Base-by-base conservation (phyloP, 345 rosid species). In the Hypericum androsaemum region DNA sequence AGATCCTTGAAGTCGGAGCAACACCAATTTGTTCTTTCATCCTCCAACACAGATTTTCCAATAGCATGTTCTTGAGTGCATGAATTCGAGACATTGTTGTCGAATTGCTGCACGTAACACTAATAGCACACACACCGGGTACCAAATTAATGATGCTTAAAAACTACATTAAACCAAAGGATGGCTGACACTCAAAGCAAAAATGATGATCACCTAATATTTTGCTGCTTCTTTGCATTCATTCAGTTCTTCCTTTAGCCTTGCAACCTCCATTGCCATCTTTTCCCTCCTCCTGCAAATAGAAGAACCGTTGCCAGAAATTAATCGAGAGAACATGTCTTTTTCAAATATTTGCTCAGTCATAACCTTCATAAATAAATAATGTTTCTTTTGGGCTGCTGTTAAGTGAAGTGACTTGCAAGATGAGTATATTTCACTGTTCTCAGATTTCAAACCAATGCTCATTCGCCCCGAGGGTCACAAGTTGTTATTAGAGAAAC, bases 1-100 rank as follows among this genome's bases (percentile, higher is more conserved):
- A n/a, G n/a, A n/a, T n/a, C n/a, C n/a, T n/a, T n/a, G n/a, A n/a
- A n/a, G n/a, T n/a, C n/a, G n/a, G n/a, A n/a, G n/a, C n/a, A n/a
- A n/a, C n/a, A n/a, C n/a, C n/a, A n/a, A n/a, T n/a, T n/a, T n/a
- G n/a, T n/a, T n/a, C n/a, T n/a, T n/a, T n/a, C n/a, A n/a, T n/a
- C n/a, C n/a, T n/a, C n/a, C n/a, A n/a, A n/a, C n/a, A n/a, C n/a
- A n/a, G n/a, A n/a, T n/a, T n/a, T 88, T 88, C 98, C 98, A 92
- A 73, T 56, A 88, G 97, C 98, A 92, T 92, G 67, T 83, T 92
- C 76, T 92, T 95, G 56, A 92, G 82, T 10, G 97, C 97, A 77
- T 76, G 88, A 56, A 83, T 83, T 60, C 98, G 81, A 53, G 98
- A 92, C 90, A 92, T 67, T 49, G 74, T 51, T 54, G 83, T 71